Base-by-base conservation (phyloP, 768 basidiomycete species). In the Podaxis sp. region DNA sequence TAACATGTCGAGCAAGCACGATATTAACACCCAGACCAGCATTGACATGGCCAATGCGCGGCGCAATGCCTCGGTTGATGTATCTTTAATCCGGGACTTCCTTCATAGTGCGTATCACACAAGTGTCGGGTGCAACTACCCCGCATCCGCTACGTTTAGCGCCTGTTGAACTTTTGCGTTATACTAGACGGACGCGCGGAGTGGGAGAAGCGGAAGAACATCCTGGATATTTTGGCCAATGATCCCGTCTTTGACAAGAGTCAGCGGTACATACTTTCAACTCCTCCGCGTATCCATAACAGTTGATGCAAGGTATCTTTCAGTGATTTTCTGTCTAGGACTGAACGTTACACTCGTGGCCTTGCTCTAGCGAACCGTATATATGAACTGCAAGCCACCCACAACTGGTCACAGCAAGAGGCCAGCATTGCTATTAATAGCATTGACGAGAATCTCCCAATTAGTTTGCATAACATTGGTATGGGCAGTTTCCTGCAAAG, bases 201-300 rank as follows among this genome's bases (percentile, higher is more conserved):
- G 52, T 89, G 84, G 86, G 68, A 79, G n/a, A 77, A 68, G 42
- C 80, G 78, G 38, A 61, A 76, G 23, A 72, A 71, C 25, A 69
- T 90, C 1, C 74, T 82, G 10, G 61, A 68, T 1, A 63, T 85
- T 9, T 67, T 91, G 50, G 72, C 79, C 37, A 72, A 73, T 6
- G 89, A 90, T 58, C 79, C 82, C 0, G 69, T 77, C 13, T 89
- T 90, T 56, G 81, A 87, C 68, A 88, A 87, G 67, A 74, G 79
- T 0, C 66, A 73, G 32, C 80, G 81, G 88, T 87, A 58, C 56
- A 66, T 55, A 2, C 13, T 9, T n/a, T 11, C 32, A 10, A 27
- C 3, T 38, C 7, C 11, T 40, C 36, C 25, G 37, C 18, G 57
- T 23, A 21, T 23, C 51, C 55, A 21, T 28, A n/a, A 50, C 13